Conservation (phyloP, 169 alveolate genomes). For the Perkinsus marinus region DNA sequence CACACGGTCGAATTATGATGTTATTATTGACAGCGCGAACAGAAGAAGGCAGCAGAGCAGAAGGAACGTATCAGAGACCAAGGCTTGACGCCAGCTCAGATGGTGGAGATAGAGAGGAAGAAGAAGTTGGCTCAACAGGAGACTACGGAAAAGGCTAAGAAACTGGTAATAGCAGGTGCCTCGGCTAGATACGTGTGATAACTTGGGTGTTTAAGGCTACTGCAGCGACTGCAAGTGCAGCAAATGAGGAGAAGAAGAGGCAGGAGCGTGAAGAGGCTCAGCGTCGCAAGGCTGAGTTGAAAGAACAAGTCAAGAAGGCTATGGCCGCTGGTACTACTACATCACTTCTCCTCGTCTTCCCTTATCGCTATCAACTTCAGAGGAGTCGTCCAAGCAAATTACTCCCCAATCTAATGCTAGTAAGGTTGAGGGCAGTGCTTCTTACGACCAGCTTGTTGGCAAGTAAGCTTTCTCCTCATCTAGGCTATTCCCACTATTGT, state of each 20-base stretch:
- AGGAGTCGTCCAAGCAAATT: not conserved
- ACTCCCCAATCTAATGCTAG: not conserved
- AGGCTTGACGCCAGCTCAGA: not conserved
- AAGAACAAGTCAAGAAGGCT: not conserved
- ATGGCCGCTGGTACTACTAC: not conserved
- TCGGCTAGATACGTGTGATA: not conserved
- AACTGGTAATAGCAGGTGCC: not conserved
- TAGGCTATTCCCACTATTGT: not conserved
- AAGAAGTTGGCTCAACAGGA: not conserved
- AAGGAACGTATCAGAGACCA: not conserved
- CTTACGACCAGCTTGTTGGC: not conserved
- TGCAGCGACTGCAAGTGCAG: not conserved
- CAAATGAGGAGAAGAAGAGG: not conserved
- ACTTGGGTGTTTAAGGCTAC: not conserved
- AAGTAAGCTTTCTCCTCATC: not conserved
- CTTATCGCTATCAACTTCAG: not conserved
- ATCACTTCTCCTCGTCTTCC: not conserved
- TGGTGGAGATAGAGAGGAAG: not conserved
- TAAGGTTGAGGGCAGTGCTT: not conserved
- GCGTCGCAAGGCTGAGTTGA: not conserved
- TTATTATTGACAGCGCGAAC: not conserved
- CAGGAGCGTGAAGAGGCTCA: not conserved
- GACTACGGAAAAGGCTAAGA: not conserved
- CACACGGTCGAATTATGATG: too few species aligned
- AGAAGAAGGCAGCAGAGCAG: not conserved